These are phyloP conservation scores for Sequoia sempervirens DNA, from an alignment of 75 land plant species.

Conservation along the genomic window DNA sequence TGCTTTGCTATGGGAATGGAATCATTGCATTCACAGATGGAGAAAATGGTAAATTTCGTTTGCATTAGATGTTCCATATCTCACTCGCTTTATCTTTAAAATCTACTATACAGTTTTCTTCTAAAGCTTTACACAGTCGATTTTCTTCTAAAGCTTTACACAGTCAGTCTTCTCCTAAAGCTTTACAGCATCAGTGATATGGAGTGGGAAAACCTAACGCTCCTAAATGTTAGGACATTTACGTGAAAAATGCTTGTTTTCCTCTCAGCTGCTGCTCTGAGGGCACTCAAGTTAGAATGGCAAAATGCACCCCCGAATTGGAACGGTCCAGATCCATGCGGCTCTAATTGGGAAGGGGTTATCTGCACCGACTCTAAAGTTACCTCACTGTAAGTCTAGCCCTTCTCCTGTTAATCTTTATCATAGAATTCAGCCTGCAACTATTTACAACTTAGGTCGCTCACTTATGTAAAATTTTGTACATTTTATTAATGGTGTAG, in stretches of 20 bases:
- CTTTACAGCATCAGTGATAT: not conserved
- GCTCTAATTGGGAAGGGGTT: conserved; percentile 9
- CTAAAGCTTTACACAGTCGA: no score
- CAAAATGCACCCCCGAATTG: conserved; percentile 4
- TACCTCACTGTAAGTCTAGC: not conserved
- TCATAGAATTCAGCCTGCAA: not conserved
- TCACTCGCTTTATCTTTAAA: no score
- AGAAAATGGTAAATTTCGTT: conserved; percentile 13
- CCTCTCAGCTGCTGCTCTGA: conserved; percentile 10
- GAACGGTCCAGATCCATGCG: conserved; percentile 6
- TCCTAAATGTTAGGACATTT: no score
- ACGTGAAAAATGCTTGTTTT: not conserved
- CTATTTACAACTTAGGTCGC: not conserved
- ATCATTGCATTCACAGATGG: conserved; percentile 14
- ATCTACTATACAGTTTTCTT: not conserved
- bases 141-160: no score
- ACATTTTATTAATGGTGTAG: not conserved
- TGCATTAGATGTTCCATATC: not conserved
- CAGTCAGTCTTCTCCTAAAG: no score
- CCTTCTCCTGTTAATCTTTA: not conserved
- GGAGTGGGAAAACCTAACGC: not conserved
- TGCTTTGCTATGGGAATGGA: conserved; percentile 9
- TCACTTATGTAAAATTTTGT: not conserved
- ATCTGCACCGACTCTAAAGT: conserved; percentile 15
- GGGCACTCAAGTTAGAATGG: not conserved